These are phyloP conservation scores for Fusarium buxicola DNA, from an alignment of 2,329 filamentous ascomycete genomes.

Conservation along the genomic window DNA sequence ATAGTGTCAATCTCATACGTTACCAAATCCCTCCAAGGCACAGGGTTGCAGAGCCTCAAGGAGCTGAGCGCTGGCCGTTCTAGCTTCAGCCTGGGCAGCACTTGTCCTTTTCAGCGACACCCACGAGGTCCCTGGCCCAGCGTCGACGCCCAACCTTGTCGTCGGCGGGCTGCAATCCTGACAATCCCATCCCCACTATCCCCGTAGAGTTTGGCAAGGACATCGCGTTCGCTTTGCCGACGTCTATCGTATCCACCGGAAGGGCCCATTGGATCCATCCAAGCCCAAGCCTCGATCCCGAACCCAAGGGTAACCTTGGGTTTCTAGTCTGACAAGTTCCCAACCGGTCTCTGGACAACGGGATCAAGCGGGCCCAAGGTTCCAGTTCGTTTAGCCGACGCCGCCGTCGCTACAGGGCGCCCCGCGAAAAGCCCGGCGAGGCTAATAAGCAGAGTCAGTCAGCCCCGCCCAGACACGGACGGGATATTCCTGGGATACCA, in stretches of 20 bases:
- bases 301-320: conserved; percentile 31
- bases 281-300: conserved; percentile 25
- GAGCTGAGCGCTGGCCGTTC: conserved; percentile 22
- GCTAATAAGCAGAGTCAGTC: conserved; percentile 26
- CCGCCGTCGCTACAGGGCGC: conserved; percentile 26
- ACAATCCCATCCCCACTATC: conserved; percentile 28
- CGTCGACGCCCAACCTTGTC: conserved; percentile 27
- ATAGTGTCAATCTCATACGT: conserved; percentile 15
- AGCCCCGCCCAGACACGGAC: conserved; percentile 29
- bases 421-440: conserved; percentile 30
- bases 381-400: conserved; percentile 27
- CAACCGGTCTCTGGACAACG: conserved; percentile 9
- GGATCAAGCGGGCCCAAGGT: conserved; percentile 21
- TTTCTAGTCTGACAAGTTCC: conserved; percentile 5
- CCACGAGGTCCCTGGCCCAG: conserved; percentile 34
- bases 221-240: conserved; percentile 15
- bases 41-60: conserved; percentile 43
- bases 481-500: conserved; percentile 29
- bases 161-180: conserved; percentile 14
- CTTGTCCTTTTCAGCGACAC: conserved; percentile 15
- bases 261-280: conserved; percentile 25
- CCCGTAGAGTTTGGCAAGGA: conserved; percentile 3
- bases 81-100: conserved; percentile 26
- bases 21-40: conserved; percentile 8
- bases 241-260: conserved; percentile 10